A percentile compares a stretch with the other conserved stretches of the same genome.
These are phyloP conservation scores for Cryptosporidium ubiquitum DNA, from an alignment of 169 alveolate species.

Conservation along the genomic window DNA sequence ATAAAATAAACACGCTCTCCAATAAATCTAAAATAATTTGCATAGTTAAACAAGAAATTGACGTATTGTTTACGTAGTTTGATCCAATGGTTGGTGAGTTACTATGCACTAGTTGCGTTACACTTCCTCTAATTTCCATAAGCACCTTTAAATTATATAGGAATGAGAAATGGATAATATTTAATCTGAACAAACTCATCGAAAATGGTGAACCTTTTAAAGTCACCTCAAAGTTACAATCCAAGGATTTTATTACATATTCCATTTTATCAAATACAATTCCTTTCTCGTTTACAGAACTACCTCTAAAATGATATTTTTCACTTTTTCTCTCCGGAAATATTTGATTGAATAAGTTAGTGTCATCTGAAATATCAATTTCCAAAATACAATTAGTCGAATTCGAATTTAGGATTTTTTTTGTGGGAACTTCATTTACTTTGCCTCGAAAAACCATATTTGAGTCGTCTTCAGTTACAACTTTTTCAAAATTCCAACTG, in stretches of 20 bases:
- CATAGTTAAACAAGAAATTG: slow-evolving; percentile 16
- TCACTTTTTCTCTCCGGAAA: slow-evolving; percentile 22
- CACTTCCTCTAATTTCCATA: slow-evolving; percentile 73
- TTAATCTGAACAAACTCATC: slow-evolving; percentile 21
- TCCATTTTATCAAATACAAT: background rate
- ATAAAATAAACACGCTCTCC: slow-evolving; percentile 40
- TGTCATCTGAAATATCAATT: slow-evolving; percentile 16
- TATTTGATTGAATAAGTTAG: background rate
- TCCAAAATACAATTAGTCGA: slow-evolving; percentile 5
- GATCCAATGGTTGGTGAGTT: slow-evolving; percentile 4
- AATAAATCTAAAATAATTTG: slow-evolving; percentile 30
- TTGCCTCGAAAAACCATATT: background rate
- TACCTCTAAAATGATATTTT: slow-evolving; percentile 40
- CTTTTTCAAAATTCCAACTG: slow-evolving; percentile 21
- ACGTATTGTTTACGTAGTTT: background rate
- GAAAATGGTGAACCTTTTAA: slow-evolving; percentile 49
- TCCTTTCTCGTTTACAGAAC: background rate
- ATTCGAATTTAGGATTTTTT: background rate
- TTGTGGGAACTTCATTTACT: background rate
- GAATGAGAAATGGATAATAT: slow-evolving; percentile 46
- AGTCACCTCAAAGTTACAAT: slow-evolving; percentile 7
- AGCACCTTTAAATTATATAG: slow-evolving; percentile 63
- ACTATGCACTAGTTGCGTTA: slow-evolving; percentile 39
- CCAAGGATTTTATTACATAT: background rate
- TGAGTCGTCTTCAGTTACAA: background rate